Base-by-base conservation (phyloP, 345 rosid species). In the Hypericum perforatum region DNA sequence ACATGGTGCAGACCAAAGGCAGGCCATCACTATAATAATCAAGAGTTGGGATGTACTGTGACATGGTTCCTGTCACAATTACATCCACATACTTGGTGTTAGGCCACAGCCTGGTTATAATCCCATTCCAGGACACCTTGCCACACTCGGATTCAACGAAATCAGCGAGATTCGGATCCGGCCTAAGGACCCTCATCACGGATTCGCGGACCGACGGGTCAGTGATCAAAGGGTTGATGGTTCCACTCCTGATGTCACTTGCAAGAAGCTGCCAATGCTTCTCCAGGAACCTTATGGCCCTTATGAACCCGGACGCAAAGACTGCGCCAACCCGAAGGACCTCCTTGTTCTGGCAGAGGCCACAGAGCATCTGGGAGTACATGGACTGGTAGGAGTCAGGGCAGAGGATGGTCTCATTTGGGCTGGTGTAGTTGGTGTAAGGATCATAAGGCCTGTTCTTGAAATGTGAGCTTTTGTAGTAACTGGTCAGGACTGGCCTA, bases 31-130 rank as follows among this genome's bases (percentile, higher is more conserved):
- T 91, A 38, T 87, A 85, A 60, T 76, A 85, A 68, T 91, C 98
- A 45, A 91, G 95, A 53, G 86, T 87, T 15, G 92, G 96, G 53
- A 91, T 91, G 16, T 91, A 91, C 63, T 91, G 98, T 58, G 96
- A 91, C 98, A 91, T 91, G 15, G 98, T 81, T 37, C 98, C 98
- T 6, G 98, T 91, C 78, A 88, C 96, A 69, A 91, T 88, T 53
- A 92, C 96, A 76, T 92, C 98, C 56, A 92, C 67, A 49, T 76
- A 79, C 60, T 69, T 74, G 0, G 77, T 71, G 50, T 71, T 76
- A 5, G 82, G 82, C 85, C 85, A 79, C 7, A 79, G 43, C 66
- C 77, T 66, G 9, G 72, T 71, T 44, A 79, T 71, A 43, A 79
- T 74, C 45, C 85, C 85, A 52, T 64, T 67, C 82, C 82, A 76